Evolutionary conservation across 345 rosid species (phyloP).

Genomic region (Aurinia saxatilis): DNA sequence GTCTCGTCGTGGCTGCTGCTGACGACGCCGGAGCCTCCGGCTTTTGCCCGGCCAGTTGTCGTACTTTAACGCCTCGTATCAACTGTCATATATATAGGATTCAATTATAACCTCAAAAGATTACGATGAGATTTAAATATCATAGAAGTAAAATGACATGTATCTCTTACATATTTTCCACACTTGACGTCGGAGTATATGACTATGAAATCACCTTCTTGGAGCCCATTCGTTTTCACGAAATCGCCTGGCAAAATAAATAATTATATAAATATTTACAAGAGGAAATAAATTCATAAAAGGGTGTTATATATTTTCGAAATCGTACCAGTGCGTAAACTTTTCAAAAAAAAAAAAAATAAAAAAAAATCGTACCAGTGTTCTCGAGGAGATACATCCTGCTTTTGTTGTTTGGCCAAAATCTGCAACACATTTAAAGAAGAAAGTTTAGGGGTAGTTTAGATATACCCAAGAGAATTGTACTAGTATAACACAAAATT

Average conservation of each 20-base stretch:
- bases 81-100: conserved; percentile 34
- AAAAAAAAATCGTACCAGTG: no score
- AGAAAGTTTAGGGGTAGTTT: no score
- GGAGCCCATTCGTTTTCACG: conserved; percentile 87
- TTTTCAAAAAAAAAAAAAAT: no score
- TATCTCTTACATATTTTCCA: conserved; percentile 82
- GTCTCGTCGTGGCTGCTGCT: conserved; percentile 34
- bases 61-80: conserved; percentile 94
- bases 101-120: not conserved
- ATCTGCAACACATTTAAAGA: conserved; percentile 53
- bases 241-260: conserved; percentile 69
- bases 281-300: no score
- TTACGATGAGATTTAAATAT: not conserved
- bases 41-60: conserved; percentile 59
- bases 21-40: conserved; percentile 32
- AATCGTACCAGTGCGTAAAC: no score
- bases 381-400: conserved; percentile 99
- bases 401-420: conserved; percentile 99
- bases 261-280: no score
- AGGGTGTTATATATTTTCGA: not conserved
- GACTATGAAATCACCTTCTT: conserved; percentile 99
- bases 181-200: conserved; percentile 89
- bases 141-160: not conserved
- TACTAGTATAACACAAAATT: no score
- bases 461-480: no score